These are phyloP conservation scores for Trypanosoma mega DNA, from an alignment of 208 protist species.

Conservation along the genomic window DNA sequence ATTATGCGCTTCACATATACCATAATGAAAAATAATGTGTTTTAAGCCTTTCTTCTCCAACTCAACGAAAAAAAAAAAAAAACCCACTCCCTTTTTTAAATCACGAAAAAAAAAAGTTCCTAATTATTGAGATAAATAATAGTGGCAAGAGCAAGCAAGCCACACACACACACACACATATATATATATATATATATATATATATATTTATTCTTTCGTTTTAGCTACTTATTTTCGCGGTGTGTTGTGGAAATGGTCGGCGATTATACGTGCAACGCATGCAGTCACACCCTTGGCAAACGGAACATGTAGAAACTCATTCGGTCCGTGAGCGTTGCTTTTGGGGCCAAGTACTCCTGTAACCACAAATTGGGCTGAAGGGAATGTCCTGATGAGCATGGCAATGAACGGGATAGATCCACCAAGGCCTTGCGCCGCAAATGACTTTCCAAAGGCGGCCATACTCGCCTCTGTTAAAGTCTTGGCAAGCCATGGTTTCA, in stretches of 20 bases:
- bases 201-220: no score
- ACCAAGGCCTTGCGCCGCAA: slow-evolving; percentile 78
- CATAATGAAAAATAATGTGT: no score
- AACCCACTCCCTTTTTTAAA: no score
- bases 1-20: no score
- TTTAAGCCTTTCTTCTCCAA: no score
- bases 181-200: no score
- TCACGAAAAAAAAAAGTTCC: no score
- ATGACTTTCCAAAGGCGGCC: slow-evolving; percentile 74
- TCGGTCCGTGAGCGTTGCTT: slow-evolving; percentile 94
- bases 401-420: slow-evolving; percentile 95
- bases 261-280: slow-evolving; percentile 77
- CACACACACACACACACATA: no score
- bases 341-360: slow-evolving; percentile 91
- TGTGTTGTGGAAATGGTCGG: slow-evolving; percentile 63
- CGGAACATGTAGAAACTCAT: slow-evolving; percentile 93
- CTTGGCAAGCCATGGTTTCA: slow-evolving; percentile 74
- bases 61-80: no score
- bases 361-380: slow-evolving; percentile 93
- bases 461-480: slow-evolving; percentile 77
- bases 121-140: no score
- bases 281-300: slow-evolving; percentile 88
- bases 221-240: slow-evolving; percentile 23
- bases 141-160: no score
- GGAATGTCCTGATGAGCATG: slow-evolving; percentile 88